Evolutionary conservation across 345 rosid species (phyloP), one percentile per base, ranked within the genome.

Genomic region (Aurinia saxatilis): DNA sequence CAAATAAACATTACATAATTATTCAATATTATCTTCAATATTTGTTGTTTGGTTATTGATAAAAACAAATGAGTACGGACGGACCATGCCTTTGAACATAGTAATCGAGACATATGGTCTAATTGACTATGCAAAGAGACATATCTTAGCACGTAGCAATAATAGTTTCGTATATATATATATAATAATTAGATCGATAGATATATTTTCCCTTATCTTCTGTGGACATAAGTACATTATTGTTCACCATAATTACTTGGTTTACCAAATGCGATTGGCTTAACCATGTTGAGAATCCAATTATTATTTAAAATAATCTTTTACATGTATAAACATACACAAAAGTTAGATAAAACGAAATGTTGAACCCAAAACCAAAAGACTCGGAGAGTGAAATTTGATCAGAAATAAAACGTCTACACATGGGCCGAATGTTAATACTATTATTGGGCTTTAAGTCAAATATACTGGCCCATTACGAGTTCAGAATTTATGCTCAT

Each of bases 1-100:
- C 41, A 47, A 57, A n/a, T n/a, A n/a, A n/a, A 45, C 46, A 69
- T 47, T 35, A 23, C 21, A 47, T n/a, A 23, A 10, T 33, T 48
- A 70, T 49, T 62, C 49, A 39, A 70, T 37, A 25, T 39, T 63
- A 70, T 70, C 58, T 63, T 2, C 10, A 54, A 14, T 34, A 57
- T 39, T 56, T 63, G 42, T 40, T 48, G 50, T 38, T 33, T 63
- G 27, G 50, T 40, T 31, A 39, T 47, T 33, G 6, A 36, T n/a
- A 29, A 34, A 51, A 45, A 31, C 30, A 34, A 46, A 70, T 70
- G 69, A 70, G 30, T 63, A 47, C 31, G 35, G 25, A 16, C 59
- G 39, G 54, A 63, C 59, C 69, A 70, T 63, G 64, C 64, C 17
- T 34, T 70, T 57, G 69, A 63, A 63, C 59, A 70, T 63, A 63